A percentile compares a stretch with the other conserved stretches of the same genome.
phyloP scores from a whole-genome alignment of 2,329 filamentous ascomycete genomes.

The Ophiosphaerella herpotricha region DNA sequence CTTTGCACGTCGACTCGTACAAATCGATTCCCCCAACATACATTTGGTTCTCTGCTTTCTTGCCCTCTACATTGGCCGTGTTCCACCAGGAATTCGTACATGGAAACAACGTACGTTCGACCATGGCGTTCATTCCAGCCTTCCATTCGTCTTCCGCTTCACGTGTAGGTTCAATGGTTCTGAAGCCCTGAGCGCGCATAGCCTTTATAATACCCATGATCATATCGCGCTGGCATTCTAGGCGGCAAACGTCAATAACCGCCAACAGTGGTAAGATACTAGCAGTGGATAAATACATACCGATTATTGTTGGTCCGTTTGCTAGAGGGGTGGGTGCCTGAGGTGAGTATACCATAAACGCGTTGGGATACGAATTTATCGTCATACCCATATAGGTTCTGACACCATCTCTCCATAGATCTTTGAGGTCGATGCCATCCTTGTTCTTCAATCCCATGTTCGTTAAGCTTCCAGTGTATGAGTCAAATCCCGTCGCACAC shows the following conservation, averaged over 20 bases:
- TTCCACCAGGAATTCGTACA: constrained; percentile 50
- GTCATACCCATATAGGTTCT: constrained; percentile 48
- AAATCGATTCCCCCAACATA: constrained; percentile 42
- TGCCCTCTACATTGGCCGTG: constrained; percentile 48
- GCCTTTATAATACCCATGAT: constrained; percentile 45
- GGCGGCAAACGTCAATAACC: background rate
- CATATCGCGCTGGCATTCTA: constrained; percentile 46
- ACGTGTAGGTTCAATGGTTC: constrained; percentile 42
- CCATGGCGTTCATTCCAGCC: constrained; percentile 39
- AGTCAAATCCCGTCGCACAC: constrained; percentile 51
- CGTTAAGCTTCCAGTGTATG: constrained; percentile 42
- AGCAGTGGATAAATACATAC: background rate
- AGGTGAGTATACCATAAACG: constrained; percentile 48
- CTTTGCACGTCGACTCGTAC: constrained; percentile 25
- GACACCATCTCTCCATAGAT: constrained; percentile 47
- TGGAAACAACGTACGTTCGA: constrained; percentile 41
- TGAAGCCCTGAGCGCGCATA: constrained; percentile 32
- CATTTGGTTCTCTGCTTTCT: constrained; percentile 47
- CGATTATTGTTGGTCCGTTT: constrained; percentile 50
- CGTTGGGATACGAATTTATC: constrained; percentile 45
- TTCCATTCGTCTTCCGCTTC: constrained; percentile 49
- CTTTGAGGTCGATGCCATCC: constrained; percentile 36
- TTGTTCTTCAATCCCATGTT: constrained; percentile 39
- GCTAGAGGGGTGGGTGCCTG: constrained; percentile 52
- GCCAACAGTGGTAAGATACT: background rate